Percentiles rank a stretch among this genome's conserved stretches.
Conservation (phyloP, 148 eudicot species). For the Rhododendron molle region DNA sequence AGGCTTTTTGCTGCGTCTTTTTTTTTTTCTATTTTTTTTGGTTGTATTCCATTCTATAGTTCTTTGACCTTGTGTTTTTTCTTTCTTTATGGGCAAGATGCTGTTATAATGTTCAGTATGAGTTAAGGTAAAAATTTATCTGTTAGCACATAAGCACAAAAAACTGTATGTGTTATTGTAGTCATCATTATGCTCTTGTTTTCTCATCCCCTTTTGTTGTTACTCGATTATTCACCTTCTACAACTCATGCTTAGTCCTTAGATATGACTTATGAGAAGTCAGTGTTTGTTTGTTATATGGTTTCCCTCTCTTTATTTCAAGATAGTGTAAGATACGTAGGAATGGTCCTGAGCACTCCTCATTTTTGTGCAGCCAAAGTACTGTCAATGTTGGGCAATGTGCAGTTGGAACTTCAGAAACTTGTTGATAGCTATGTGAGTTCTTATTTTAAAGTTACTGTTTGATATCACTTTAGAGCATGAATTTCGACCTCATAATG, state of each 20-base stretch:
- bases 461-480: neutral
- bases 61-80: neutral
- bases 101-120: neutral
- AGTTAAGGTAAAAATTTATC: neutral
- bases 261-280: neutral
- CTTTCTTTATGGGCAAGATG: neutral
- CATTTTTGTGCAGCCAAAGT: constrained; percentile 51
- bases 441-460: constrained; percentile 2
- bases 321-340: neutral
- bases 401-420: constrained; percentile 87
- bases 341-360: neutral
- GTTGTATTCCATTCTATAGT: neutral
- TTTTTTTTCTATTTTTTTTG: neutral
- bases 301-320: neutral
- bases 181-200: neutral
- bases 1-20: neutral
- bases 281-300: neutral
- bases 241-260: neutral
- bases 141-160: neutral
- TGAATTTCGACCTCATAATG: neutral
- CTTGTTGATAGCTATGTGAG: constrained; percentile 83
- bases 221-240: neutral
- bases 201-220: neutral
- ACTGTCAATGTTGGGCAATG: constrained; percentile 65
- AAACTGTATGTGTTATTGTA: neutral